A percentile compares a stretch with the other conserved stretches of the same genome.
These are phyloP conservation scores for Centrapalus pauciflorus DNA, from an alignment of 129 eudicot species.

Conservation along the genomic window DNA sequence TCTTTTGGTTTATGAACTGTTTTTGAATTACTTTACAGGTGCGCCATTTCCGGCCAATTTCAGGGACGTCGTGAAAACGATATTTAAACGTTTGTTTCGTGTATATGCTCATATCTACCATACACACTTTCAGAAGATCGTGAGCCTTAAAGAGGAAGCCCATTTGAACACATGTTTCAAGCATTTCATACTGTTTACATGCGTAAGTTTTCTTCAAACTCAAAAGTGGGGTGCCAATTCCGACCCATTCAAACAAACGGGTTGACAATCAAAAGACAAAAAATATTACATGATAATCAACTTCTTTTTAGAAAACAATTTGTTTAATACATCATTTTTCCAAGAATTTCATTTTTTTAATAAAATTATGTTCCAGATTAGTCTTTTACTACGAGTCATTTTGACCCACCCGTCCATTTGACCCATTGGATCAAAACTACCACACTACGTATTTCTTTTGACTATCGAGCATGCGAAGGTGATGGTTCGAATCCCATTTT, in stretches of 20 bases:
- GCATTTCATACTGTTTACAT: slow-evolving; percentile 89
- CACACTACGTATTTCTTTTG: not conserved
- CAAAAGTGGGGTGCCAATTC: too few relatives aligned
- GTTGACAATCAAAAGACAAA: too few relatives aligned
- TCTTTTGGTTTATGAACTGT: slow-evolving; percentile 2
- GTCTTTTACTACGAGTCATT: too few relatives aligned
- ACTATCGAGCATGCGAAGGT: not conserved
- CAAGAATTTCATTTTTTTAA: too few relatives aligned
- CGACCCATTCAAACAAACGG: too few relatives aligned
- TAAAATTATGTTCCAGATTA: too few relatives aligned
- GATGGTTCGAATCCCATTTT: too few relatives aligned
- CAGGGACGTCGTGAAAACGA: slow-evolving; percentile 92
- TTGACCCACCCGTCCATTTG: too few relatives aligned
- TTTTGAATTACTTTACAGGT: slow-evolving; percentile 39
- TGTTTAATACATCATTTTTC: too few relatives aligned
- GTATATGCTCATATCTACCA: slow-evolving; percentile 97
- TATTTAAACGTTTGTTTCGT: slow-evolving; percentile 87
- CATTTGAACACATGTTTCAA: slow-evolving; percentile 96
- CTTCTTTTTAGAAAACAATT: too few relatives aligned
- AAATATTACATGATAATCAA: too few relatives aligned
- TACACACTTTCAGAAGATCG: slow-evolving; percentile 94
- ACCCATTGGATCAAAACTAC: too few relatives aligned
- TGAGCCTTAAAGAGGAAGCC: slow-evolving; percentile 91
- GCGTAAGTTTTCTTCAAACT: slow-evolving; percentile 53
- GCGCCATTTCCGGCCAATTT: slow-evolving; percentile 86